phyloP scores from a whole-genome alignment of 805 yeast species.

The Sungouiozyma ichnusensis region DNA sequence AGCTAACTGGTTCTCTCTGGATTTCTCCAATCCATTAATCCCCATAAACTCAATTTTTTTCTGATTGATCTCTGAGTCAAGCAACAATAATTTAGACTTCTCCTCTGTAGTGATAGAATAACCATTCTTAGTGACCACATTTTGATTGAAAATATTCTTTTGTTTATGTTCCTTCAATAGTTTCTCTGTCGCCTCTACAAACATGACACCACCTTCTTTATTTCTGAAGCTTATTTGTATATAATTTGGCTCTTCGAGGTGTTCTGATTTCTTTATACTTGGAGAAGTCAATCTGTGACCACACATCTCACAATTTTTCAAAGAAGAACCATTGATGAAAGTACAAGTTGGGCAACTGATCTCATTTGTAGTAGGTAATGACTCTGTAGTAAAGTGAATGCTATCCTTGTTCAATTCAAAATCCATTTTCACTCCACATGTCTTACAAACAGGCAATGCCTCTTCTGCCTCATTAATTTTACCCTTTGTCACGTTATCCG shows the following conservation, averaged over 20 bases:
- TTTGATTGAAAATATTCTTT: constrained; percentile 15
- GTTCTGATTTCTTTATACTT: neutral
- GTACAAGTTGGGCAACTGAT: constrained; percentile 53
- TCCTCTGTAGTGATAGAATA: constrained; percentile 9
- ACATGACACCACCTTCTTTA: constrained; percentile 46
- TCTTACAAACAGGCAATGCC: constrained; percentile 38
- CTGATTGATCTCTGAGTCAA: constrained; percentile 2
- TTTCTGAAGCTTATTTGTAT: constrained; percentile 67
- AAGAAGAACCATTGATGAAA: constrained; percentile 70
- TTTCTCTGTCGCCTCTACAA: constrained; percentile 37
- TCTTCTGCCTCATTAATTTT: constrained; percentile 2
- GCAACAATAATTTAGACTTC: neutral
- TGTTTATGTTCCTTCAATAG: constrained; percentile 34
- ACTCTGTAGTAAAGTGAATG: constrained; percentile 9
- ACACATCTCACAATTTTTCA: constrained; percentile 78
- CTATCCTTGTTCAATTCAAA: constrained; percentile 29
- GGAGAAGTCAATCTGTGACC: constrained; percentile 41
- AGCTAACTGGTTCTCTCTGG: constrained; percentile 43
- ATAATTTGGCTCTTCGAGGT: constrained; percentile 10
- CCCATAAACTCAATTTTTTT: constrained; percentile 41
- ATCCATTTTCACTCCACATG: constrained; percentile 51
- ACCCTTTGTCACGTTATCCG: constrained; percentile 3
- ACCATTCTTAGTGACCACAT: constrained; percentile 29
- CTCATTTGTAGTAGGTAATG: neutral
- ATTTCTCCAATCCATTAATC: constrained; percentile 55